Evolutionary conservation across 306 rosid genomes (phyloP), one percentile per base, ranked within the genome.

Genomic region (Prunus kanzakura): DNA sequence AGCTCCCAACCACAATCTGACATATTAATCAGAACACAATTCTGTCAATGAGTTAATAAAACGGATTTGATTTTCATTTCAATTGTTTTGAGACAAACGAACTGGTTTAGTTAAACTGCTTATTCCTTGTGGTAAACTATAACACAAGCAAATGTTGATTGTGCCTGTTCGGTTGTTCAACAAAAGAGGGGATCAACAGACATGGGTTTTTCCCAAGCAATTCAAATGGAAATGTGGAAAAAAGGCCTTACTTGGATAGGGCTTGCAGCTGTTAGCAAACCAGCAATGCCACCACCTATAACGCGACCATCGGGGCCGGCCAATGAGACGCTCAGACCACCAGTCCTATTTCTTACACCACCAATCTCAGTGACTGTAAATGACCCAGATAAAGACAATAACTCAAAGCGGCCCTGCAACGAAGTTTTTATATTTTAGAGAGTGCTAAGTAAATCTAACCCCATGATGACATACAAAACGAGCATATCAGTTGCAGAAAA

Each of bases 321-420:
- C 67, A 93, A 89, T n/a, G 92, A 81, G 68, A 93, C 91, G 69
- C 92, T 88, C 83, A 93, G 73, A 15, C 96, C 96, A 20, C 96
- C 96, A 14, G 62, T 83, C 64, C 89, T 74, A 76, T 86, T 84
- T 79, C 74, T 88, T 29, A 73, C 55, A 50, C 87, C 91, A 67
- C 76, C 73, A 16, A 2, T 72, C 19, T 88, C 91, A 0, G 69
- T 68, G 8, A 79, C 75, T 8, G 89, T 81, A 82, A 78, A 89
- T 25, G 97, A 91, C 74, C 98, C 98, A 3, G 98, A 81, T 76
- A 91, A 79, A 50, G 91, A 86, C 69, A 93, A 72, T 77, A 93
- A 88, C 88, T 91, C 97, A 80, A 89, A 91, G 13, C 93, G 91
- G 63, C 98, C 98, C 97, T 91, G 93, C 55, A 75, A 86, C 63